phyloP scores from a whole-genome alignment of 2,329 filamentous ascomycete species.

The Aquanectria penicillioides region DNA sequence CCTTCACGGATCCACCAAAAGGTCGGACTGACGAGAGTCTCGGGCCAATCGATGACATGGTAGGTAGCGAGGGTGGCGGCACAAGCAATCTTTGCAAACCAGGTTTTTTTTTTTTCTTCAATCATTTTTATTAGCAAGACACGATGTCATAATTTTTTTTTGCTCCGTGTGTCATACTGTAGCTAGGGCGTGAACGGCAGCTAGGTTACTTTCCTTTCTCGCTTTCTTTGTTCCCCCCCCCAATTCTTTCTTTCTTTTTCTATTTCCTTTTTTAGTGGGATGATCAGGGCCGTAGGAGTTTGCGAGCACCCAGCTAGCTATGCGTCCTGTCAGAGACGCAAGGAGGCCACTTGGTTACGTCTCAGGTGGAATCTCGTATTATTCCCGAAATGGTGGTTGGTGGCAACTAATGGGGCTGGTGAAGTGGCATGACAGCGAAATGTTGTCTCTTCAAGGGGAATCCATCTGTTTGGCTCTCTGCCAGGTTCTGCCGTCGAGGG shows the following conservation, averaged over 20 bases:
- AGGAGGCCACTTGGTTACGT: not conserved
- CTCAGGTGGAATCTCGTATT: slow-evolving; percentile 1
- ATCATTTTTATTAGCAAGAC: too few relatives aligned
- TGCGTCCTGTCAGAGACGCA: too few relatives aligned
- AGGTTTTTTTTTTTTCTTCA: not conserved
- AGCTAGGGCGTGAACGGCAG: too few relatives aligned
- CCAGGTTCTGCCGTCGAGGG: slow-evolving; percentile 7
- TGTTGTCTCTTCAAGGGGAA: not conserved
- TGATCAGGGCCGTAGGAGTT: slow-evolving; percentile 13
- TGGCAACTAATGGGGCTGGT: slow-evolving; percentile 1
- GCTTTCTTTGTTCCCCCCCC: too few relatives aligned
- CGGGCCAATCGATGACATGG: not conserved
- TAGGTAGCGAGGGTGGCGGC: slow-evolving; percentile 15
- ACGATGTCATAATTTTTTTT: too few relatives aligned
- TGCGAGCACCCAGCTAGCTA: not conserved
- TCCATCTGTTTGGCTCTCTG: too few relatives aligned
- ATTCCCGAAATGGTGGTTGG: slow-evolving; percentile 10
- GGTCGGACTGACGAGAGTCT: slow-evolving; percentile 13
- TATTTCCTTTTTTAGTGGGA: not conserved
- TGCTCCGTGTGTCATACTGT: too few relatives aligned
- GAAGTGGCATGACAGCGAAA: slow-evolving; percentile 7
- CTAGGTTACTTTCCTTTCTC: too few relatives aligned
- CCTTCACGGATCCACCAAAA: slow-evolving; percentile 4
- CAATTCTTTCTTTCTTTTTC: too few relatives aligned
- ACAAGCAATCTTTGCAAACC: slow-evolving; percentile 5